These are phyloP conservation scores for Magnusiomyces tetraspermus DNA, from an alignment of 1,139 yeast genomes.

Conservation along the genomic window DNA sequence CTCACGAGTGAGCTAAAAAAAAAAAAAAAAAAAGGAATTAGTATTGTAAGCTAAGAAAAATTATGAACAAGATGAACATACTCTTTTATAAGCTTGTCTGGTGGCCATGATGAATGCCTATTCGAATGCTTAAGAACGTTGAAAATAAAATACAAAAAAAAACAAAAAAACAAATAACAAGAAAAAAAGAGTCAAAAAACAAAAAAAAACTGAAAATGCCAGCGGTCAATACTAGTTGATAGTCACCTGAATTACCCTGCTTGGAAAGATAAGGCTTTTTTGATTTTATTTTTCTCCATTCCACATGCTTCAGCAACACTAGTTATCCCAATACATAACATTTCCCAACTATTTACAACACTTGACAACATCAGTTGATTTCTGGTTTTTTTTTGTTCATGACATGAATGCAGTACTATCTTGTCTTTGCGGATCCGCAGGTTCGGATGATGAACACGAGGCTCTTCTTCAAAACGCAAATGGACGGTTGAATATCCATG, in stretches of 20 bases:
- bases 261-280: too few relatives aligned
- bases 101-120: slow-evolving; percentile 27
- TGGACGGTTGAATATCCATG: slow-evolving; percentile 4
- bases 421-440: neutral
- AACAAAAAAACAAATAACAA: neutral
- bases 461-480: slow-evolving; percentile 17
- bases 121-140: neutral
- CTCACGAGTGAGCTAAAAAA: slow-evolving; percentile 52
- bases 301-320: too few relatives aligned
- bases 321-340: too few relatives aligned
- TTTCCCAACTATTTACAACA: neutral
- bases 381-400: neutral
- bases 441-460: slow-evolving; percentile 2
- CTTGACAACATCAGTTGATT: neutral
- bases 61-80: slow-evolving; percentile 16
- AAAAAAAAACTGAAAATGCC: neutral
- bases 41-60: slow-evolving; percentile 7
- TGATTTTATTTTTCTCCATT: too few relatives aligned
- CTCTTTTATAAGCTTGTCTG: slow-evolving; percentile 30
- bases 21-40: slow-evolving; percentile 5
- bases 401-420: neutral
- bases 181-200: neutral
- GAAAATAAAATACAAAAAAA: neutral
- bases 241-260: too few relatives aligned
- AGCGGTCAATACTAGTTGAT: too few relatives aligned